These are phyloP conservation scores for Podospora tetraspora DNA, from an alignment of 495 filamentous ascomycete species.

Conservation along the genomic window DNA sequence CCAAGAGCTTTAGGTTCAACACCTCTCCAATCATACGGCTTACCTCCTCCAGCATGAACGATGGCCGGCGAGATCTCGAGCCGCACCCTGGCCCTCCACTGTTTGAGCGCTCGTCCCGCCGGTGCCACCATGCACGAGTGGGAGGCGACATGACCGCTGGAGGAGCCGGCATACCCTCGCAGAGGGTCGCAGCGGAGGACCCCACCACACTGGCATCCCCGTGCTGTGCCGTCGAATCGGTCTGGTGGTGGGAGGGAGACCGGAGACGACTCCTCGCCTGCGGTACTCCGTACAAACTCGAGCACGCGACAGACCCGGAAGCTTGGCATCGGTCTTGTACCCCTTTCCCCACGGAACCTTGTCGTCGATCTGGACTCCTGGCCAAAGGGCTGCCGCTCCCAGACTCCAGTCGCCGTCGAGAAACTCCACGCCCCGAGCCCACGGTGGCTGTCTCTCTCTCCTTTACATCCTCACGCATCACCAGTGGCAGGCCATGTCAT, in stretches of 20 bases:
- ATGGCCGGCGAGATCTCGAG: slow-evolving; percentile 19
- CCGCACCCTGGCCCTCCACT: slow-evolving; percentile 25
- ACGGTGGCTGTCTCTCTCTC: slow-evolving; percentile 13
- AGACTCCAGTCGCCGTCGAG: slow-evolving; percentile 1
- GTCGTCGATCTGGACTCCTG: slow-evolving; percentile 6
- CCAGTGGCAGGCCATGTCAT: slow-evolving; percentile 19
- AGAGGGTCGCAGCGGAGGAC: not conserved
- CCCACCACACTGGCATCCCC: not conserved
- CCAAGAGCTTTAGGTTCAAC: slow-evolving; percentile 14
- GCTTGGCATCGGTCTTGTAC: not conserved
- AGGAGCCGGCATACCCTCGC: not conserved
- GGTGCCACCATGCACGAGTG: slow-evolving; percentile 6
- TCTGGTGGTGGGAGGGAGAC: not conserved
- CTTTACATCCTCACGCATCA: slow-evolving; percentile 15
- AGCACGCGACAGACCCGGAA: not conserved
- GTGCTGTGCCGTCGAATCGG: not conserved
- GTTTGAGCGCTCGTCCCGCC: slow-evolving; percentile 33
- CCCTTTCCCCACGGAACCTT: slow-evolving; percentile 8
- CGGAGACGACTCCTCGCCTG: not conserved
- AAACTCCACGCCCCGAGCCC: slow-evolving; percentile 4
- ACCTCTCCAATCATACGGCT: slow-evolving; percentile 23
- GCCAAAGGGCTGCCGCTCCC: slow-evolving; percentile 9
- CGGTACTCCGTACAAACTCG: not conserved
- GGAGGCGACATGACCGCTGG: not conserved
- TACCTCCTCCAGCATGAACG: slow-evolving; percentile 25